Evolutionary conservation across 2,329 filamentous ascomycete species (phyloP).

Genomic region (Trichoderma simmonsii): DNA sequence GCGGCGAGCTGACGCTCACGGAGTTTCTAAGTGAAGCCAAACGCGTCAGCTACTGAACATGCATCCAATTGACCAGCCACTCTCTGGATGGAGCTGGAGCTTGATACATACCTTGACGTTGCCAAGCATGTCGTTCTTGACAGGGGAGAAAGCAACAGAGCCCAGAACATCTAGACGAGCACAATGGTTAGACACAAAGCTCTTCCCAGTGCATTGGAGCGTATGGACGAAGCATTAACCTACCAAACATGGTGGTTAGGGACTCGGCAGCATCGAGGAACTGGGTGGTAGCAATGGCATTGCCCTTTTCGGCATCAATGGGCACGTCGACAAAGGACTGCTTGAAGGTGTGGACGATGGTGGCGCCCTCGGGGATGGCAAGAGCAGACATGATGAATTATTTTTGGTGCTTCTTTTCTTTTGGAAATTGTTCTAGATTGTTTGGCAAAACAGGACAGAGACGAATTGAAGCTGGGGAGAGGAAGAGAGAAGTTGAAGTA

Average conservation of each 20-base stretch:
- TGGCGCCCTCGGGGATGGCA: slow-evolving; percentile 61
- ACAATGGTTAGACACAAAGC: background rate
- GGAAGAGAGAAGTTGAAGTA: background rate
- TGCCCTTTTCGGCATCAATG: slow-evolving; percentile 67
- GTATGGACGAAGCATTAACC: background rate
- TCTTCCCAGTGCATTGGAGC: background rate
- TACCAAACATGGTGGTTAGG: slow-evolving; percentile 82
- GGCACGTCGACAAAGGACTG: slow-evolving; percentile 81
- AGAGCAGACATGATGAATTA: slow-evolving; percentile 46
- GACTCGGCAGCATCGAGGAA: slow-evolving; percentile 92
- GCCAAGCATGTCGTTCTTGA: slow-evolving; percentile 86
- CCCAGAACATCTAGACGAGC: slow-evolving; percentile 55
- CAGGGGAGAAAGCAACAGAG: slow-evolving; percentile 76
- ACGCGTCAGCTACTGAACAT: slow-evolving; percentile 21
- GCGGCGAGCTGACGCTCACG: slow-evolving; percentile 75
- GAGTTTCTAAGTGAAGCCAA: slow-evolving; percentile 65
- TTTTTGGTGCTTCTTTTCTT: background rate
- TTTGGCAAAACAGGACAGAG: background rate
- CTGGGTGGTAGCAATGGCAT: slow-evolving; percentile 76
- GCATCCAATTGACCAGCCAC: background rate
- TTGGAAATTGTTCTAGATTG: background rate
- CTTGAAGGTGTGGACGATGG: slow-evolving; percentile 83
- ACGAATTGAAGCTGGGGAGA: background rate
- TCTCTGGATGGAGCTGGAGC: background rate
- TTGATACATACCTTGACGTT: slow-evolving; percentile 83